Percentiles rank a stretch among this genome's conserved stretches.
These are phyloP conservation scores for Phytophthora hibernalis DNA, from an alignment of 352 stramenopile species.

Conservation along the genomic window DNA sequence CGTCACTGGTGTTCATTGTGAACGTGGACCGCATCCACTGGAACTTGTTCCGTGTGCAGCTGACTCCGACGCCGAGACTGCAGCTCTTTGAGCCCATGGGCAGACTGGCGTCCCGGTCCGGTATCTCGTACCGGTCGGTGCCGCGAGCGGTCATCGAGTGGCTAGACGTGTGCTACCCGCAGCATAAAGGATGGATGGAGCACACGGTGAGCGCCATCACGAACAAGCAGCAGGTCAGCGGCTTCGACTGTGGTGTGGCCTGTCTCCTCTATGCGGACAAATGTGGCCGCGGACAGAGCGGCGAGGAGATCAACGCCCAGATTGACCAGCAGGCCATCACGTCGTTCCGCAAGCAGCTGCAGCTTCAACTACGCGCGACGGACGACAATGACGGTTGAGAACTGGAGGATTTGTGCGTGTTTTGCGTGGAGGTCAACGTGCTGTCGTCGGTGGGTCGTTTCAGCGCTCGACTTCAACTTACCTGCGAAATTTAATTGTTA, in stretches of 20 bases:
- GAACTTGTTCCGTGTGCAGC: slow-evolving; percentile 88
- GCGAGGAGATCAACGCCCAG: slow-evolving; percentile 64
- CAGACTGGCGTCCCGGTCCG: slow-evolving; percentile 59
- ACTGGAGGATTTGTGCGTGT: neutral
- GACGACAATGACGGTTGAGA: slow-evolving; percentile 15
- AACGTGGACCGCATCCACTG: slow-evolving; percentile 88
- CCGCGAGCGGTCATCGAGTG: slow-evolving; percentile 84
- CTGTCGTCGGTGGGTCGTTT: too few species aligned
- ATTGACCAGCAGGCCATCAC: slow-evolving; percentile 81
- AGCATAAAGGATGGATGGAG: slow-evolving; percentile 63
- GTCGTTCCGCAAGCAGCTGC: slow-evolving; percentile 64
- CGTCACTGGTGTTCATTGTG: slow-evolving; percentile 83
- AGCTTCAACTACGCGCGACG: slow-evolving; percentile 37
- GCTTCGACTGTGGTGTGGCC: slow-evolving; percentile 90
- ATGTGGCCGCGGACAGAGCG: slow-evolving; percentile 63
- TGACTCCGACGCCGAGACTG: slow-evolving; percentile 65
- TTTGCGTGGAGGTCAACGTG: neutral
- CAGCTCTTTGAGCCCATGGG: slow-evolving; percentile 93
- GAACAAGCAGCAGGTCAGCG: slow-evolving; percentile 86
- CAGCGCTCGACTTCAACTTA: slow-evolving; percentile 9
- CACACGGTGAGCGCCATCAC: slow-evolving; percentile 80
- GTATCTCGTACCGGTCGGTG: slow-evolving; percentile 78
- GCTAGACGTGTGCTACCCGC: slow-evolving; percentile 82
- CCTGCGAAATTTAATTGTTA: slow-evolving; percentile 23
- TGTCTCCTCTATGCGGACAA: slow-evolving; percentile 91